Evolutionary conservation across 2,329 filamentous ascomycete genomes (phyloP), one percentile per base, ranked within the genome.

Genomic region (Chaetomium sp.): DNA sequence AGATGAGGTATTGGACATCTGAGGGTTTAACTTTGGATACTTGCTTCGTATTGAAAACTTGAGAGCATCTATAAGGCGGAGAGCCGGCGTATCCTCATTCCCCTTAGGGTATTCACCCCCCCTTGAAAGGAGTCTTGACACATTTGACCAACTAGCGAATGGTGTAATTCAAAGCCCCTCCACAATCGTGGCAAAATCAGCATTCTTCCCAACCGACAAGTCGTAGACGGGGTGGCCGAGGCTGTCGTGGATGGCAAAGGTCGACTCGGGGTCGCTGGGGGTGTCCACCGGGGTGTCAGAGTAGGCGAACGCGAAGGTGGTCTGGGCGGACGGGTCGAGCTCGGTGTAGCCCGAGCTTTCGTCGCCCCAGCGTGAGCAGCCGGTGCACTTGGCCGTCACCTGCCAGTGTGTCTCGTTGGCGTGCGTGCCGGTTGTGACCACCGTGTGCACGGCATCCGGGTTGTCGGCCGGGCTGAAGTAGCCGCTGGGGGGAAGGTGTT

Each of bases 231-330:
- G 64, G 40, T 73, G 73, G 46, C 71, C 72, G 42, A 73, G 67
- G 54, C 66, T 68, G 47, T 75, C 70, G 60, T 77, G 75, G 58
- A 75, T 75, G 56, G 68, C 68, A 58, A 77, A 76, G 19, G 63
- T 62, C 3, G 70, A 68, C 9, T 69, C 66, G 27, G 64, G 63
- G 63, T 69, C 67, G 12, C 59, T 51, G 1, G 74, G 74, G 14
- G 68, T 64, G 51, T 74, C 69, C 8, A 74, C 71, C 5, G 71
- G 68, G 1, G 63, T 67, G 11, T 62, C 59, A 1, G 71, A 72
- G 59, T 66, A 72, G 11, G 73, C 73, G 54, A 69, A 76, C 7
- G 72, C 75, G 35, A 76, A 65, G 54, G 68, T 67, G 55, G 68
- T 70, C 49, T 74, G 67, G 11, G 65, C 64, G 2, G 61, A 64